phyloP scores from a whole-genome alignment of 1,284 basidiomycete species.

The Inonotus hispidus region DNA sequence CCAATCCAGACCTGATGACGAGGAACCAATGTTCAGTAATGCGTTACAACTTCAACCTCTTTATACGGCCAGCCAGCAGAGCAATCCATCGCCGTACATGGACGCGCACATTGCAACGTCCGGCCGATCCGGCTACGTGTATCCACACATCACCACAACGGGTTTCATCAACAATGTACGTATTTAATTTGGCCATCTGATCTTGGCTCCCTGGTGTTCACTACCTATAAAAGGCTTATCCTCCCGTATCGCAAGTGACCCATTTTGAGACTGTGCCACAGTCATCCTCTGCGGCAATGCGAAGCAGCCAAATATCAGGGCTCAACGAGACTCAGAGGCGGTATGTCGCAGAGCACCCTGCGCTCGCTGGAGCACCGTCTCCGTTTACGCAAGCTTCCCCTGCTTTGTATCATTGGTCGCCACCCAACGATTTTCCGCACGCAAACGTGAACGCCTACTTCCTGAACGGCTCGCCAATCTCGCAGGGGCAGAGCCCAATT shows the following conservation, averaged over 20 bases:
- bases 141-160: not conserved
- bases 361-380: not conserved
- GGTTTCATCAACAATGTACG: conserved; percentile 2
- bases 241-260: not conserved
- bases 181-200: not conserved
- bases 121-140: not conserved
- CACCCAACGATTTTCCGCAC: not conserved
- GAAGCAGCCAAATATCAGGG: not conserved
- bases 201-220: not conserved
- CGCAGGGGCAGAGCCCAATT: conserved; percentile 12
- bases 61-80: conserved; percentile 2
- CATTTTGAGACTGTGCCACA: not conserved
- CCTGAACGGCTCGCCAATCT: not conserved
- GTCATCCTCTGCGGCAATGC: not conserved
- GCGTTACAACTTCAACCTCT: conserved; percentile 9
- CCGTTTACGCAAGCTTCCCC: not conserved
- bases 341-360: not conserved
- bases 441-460: not conserved
- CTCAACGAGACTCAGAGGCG: not conserved
- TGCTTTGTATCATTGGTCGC: not conserved
- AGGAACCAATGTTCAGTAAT: not conserved
- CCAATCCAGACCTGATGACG: conserved; percentile 12
- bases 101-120: not conserved
- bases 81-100: not conserved
- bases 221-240: conserved; percentile 3